Evolutionary conservation across 73 alveolate species (phyloP), one percentile per base, ranked within the genome.

Genomic region (Tetrahymena malaccensis): DNA sequence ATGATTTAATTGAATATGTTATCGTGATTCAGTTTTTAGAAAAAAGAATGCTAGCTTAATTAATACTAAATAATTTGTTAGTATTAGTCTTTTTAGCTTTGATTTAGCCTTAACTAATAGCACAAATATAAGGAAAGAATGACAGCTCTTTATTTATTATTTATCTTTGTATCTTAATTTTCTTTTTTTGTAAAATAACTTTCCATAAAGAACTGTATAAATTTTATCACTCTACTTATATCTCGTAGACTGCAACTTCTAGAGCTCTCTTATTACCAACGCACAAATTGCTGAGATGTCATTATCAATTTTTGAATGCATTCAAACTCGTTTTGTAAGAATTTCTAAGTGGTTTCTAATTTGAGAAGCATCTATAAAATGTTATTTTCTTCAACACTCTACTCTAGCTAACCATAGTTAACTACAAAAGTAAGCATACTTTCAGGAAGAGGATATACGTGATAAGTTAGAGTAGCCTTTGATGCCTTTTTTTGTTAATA

Each of bases 111-210:
- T 56, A 97, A 85, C 94, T 96, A 96, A 95, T 97, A 97, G 34
- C 98, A 96, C n/a, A 95, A 94, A 94, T 95, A 97, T 43, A 96
- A 35, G 34, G 98, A 93, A 70, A 97, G 94, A 44, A 94, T 94
- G 13, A 85, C 93, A 34, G 96, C 94, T 15, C 94, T 56, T n/a
- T 56, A 56, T 56, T 56, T 56, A 11, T 56, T 5, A 19, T 15
- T 56, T n/a, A n/a, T n/a, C 85, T 19, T 19, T 19, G 10, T 19
- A 56, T 56, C 34, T 11, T 6, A 11, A 19, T 56, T 33, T 56
- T n/a, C 10, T 56, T n/a, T 56, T 15, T 19, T 19, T 15, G 7
- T 6, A n/a, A 56, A 56, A 56, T 56, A 56, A 6, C 9, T 6
- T 15, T 56, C 7, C 34, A 56, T 19, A n/a, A 56, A 56, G 19